Conservation (phyloP, 208 protist species). For the Leishmania gerbilli region DNA sequence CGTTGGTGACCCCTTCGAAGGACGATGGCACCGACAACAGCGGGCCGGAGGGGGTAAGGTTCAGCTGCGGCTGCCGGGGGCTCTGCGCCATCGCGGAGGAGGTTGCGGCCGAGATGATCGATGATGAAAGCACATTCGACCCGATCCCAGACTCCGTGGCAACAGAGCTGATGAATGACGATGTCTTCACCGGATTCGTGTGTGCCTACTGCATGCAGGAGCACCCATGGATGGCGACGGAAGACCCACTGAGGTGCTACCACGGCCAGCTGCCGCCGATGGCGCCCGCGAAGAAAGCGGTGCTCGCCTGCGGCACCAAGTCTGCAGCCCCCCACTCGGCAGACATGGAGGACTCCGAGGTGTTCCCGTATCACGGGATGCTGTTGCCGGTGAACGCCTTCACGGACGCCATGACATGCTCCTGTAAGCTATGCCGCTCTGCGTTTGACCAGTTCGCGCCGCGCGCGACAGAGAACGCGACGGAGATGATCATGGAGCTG, state of each 20-base stretch:
- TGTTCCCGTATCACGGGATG: slow-evolving; percentile 78
- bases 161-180: slow-evolving; percentile 70
- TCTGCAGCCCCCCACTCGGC: neutral
- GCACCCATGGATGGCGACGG: slow-evolving; percentile 68
- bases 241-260: slow-evolving; percentile 67
- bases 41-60: slow-evolving; percentile 39
- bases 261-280: slow-evolving; percentile 52
- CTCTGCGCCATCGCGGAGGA: slow-evolving; percentile 62
- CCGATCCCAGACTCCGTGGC: slow-evolving; percentile 44
- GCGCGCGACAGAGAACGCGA: slow-evolving; percentile 49
- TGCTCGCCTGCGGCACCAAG: slow-evolving; percentile 51
- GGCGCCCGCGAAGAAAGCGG: slow-evolving; percentile 23
- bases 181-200: slow-evolving; percentile 81
- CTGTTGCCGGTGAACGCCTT: slow-evolving; percentile 71
- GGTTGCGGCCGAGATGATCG: slow-evolving; percentile 44
- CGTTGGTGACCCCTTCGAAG: slow-evolving; percentile 32
- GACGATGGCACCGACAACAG: slow-evolving; percentile 61
- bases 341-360: slow-evolving; percentile 10
- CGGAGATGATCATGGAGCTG: slow-evolving; percentile 75
- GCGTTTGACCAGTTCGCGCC: slow-evolving; percentile 72
- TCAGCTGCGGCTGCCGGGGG: slow-evolving; percentile 81
- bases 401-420: slow-evolving; percentile 63
- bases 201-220: slow-evolving; percentile 85
- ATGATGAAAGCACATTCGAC: slow-evolving; percentile 38
- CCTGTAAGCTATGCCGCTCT: slow-evolving; percentile 57